These are phyloP conservation scores for Priceomyces medius DNA, from an alignment of 805 yeast species.

Conservation along the genomic window DNA sequence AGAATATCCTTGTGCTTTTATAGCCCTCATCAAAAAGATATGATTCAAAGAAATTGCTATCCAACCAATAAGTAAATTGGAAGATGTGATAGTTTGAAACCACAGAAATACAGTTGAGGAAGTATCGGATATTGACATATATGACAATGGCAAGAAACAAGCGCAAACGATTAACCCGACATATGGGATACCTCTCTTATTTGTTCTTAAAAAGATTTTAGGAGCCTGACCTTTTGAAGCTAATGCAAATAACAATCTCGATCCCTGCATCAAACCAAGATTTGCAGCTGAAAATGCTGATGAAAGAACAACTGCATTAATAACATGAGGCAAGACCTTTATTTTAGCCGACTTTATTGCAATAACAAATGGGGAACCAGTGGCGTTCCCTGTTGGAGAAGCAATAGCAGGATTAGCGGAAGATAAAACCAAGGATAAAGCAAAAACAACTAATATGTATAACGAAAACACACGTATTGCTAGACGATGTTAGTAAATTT, in stretches of 20 bases:
- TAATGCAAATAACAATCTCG: constrained; percentile 35
- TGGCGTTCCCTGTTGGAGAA: constrained; percentile 26
- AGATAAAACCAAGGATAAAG: constrained; percentile 33
- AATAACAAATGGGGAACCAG: constrained; percentile 41
- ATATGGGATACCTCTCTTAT: constrained; percentile 32
- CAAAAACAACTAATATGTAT: constrained; percentile 30
- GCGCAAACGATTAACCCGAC: constrained; percentile 23
- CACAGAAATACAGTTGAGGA: constrained; percentile 32
- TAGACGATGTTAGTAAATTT: constrained; percentile 7
- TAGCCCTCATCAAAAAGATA: constrained; percentile 29
- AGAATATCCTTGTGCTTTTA: constrained; percentile 40
- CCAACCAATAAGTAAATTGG: constrained; percentile 31
- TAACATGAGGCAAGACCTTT: constrained; percentile 32
- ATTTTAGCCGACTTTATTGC: constrained; percentile 35
- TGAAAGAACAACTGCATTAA: constrained; percentile 39
- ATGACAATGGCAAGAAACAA: constrained; percentile 37
- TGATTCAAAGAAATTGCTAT: constrained; percentile 29
- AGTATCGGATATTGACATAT: constrained; percentile 24
- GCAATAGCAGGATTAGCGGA: constrained; percentile 25
- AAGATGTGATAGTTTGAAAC: constrained; percentile 33
- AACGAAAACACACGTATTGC: constrained; percentile 24
- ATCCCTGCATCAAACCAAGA: constrained; percentile 23
- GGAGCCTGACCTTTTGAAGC: constrained; percentile 42
- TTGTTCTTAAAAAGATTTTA: constrained; percentile 28
- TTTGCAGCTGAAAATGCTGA: constrained; percentile 42